Evolutionary conservation across 768 basidiomycete genomes (phyloP).

Genomic region (Boletellus ananiceps): DNA sequence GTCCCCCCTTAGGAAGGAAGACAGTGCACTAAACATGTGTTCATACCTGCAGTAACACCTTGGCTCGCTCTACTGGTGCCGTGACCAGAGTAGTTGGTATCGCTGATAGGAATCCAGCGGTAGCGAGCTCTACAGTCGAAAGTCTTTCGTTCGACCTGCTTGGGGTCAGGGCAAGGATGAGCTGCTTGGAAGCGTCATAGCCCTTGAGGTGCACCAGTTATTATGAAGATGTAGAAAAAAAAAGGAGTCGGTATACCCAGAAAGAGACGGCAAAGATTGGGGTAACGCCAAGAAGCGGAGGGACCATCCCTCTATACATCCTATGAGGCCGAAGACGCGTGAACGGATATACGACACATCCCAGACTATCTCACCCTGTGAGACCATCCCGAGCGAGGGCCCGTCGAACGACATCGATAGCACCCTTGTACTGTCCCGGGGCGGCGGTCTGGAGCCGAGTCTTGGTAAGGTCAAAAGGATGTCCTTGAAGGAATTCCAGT

Average conservation of each 20-base stretch:
- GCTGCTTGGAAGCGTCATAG: conserved; percentile 87
- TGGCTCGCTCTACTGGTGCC: conserved; percentile 96
- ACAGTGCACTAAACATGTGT: neutral
- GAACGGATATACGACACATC: neutral
- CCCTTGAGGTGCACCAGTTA: conserved; percentile 46
- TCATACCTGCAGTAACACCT: conserved; percentile 85
- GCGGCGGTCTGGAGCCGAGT: conserved; percentile 92
- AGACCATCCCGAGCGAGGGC: conserved; percentile 88
- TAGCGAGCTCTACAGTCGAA: conserved; percentile 75
- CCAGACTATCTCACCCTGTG: conserved; percentile 54
- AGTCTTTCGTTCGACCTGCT: conserved; percentile 60
- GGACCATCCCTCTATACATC: conserved; percentile 89
- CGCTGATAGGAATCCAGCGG: conserved; percentile 92
- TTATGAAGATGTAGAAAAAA: conserved; percentile 5
- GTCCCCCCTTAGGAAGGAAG: conserved; percentile 17
- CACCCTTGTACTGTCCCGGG: conserved; percentile 85
- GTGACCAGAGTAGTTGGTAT: conserved; percentile 87
- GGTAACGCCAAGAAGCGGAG: conserved; percentile 90
- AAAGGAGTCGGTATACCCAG: conserved; percentile 56
- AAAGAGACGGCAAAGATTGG: conserved; percentile 98
- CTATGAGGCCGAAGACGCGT: conserved; percentile 35
- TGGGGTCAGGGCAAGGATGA: conserved; percentile 80
- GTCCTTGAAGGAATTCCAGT: conserved; percentile 49
- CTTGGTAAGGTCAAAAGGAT: conserved; percentile 97
- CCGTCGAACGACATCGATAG: conserved; percentile 90